These are phyloP conservation scores for Ogataea kodamae DNA, from an alignment of 805 yeast species.

Conservation along the genomic window DNA sequence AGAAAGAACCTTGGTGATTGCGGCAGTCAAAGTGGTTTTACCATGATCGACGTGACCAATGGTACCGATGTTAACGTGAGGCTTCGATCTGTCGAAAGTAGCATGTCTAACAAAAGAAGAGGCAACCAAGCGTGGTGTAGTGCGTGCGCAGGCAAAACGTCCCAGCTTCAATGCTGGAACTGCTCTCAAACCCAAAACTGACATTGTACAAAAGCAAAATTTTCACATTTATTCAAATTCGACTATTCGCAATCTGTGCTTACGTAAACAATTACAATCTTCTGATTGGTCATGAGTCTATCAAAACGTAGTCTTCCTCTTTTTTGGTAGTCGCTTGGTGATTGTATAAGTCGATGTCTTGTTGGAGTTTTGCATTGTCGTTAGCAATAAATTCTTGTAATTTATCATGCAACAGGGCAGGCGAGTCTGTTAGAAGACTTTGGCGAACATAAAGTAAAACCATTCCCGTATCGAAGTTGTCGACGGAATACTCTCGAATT, in stretches of 20 bases:
- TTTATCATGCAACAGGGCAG: slow-evolving; percentile 20
- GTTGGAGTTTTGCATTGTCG: slow-evolving; percentile 28
- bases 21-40: slow-evolving; percentile 96
- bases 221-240: slow-evolving; percentile 6
- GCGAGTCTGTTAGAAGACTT: slow-evolving; percentile 20
- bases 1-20: slow-evolving; percentile 92
- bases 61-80: slow-evolving; percentile 95
- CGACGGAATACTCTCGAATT: slow-evolving; percentile 20
- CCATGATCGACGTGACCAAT: slow-evolving; percentile 99
- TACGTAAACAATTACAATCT: slow-evolving; percentile 3
- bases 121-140: slow-evolving; percentile 5
- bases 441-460: slow-evolving; percentile 34
- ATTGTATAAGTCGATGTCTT: slow-evolving; percentile 14
- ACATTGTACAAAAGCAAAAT: slow-evolving; percentile 23
- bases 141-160: slow-evolving; percentile 18
- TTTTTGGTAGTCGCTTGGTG: slow-evolving; percentile 2
- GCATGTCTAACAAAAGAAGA: slow-evolving; percentile 41
- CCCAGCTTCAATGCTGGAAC: slow-evolving; percentile 25
- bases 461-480: slow-evolving; percentile 31
- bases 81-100: slow-evolving; percentile 90
- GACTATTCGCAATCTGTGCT: background rate
- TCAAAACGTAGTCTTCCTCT: slow-evolving; percentile 17
- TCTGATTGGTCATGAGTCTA: slow-evolving; percentile 13
- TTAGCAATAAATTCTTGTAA: slow-evolving; percentile 30
- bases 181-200: slow-evolving; percentile 31